Evolutionary conservation across 495 filamentous ascomycete genomes (phyloP).

Genomic region (Penicillium cinerascens): DNA sequence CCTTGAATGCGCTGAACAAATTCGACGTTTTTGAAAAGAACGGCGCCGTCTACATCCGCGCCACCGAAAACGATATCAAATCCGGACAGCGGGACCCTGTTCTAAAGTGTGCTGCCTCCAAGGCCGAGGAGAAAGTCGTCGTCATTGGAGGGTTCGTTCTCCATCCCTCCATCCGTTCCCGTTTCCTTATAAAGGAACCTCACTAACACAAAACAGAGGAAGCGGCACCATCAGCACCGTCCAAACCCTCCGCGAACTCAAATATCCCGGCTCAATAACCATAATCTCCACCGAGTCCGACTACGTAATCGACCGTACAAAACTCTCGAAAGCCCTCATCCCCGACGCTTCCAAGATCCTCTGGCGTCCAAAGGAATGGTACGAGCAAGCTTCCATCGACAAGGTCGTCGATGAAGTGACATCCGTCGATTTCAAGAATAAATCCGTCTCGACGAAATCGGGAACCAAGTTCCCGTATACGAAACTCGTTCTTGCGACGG

Average conservation of each 20-base stretch:
- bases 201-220: conserved; percentile 44
- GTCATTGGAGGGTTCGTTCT: conserved; percentile 70
- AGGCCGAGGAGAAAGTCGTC: conserved; percentile 68
- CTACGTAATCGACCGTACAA: conserved; percentile 85
- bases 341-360: conserved; percentile 75
- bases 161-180: background rate
- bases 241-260: conserved; percentile 75
- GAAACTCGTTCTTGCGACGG: conserved; percentile 86
- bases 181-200: background rate
- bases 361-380: conserved; percentile 72
- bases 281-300: conserved; percentile 82
- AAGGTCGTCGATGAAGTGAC: conserved; percentile 71
- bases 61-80: conserved; percentile 77
- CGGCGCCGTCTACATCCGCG: conserved; percentile 79
- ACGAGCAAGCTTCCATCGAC: conserved; percentile 68
- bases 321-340: conserved; percentile 91
- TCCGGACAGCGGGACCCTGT: conserved; percentile 66
- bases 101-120: conserved; percentile 63
- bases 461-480: conserved; percentile 68
- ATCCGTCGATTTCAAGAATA: conserved; percentile 68
- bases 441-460: conserved; percentile 70
- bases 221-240: conserved; percentile 75
- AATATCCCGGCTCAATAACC: conserved; percentile 77
- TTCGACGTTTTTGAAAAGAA: conserved; percentile 78
- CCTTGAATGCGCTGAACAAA: conserved; percentile 72